Evolutionary conservation across 306 rosid species (phyloP).

Genomic region (Luffa aegyptiaca): DNA sequence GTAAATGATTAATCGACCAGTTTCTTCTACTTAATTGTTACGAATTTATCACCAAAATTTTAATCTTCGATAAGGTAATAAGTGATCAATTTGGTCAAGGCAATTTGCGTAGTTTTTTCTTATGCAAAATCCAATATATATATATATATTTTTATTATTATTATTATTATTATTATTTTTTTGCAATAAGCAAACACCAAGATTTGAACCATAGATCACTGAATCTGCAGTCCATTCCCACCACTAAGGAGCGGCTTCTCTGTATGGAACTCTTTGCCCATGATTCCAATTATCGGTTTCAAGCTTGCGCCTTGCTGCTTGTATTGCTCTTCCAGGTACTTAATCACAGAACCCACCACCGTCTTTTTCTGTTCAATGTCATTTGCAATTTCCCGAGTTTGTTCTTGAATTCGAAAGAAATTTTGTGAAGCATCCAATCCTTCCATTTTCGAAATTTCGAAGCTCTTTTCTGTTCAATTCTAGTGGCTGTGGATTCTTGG

Average conservation of each 20-base stretch:
- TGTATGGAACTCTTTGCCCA: background rate
- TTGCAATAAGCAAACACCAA: too few relatives aligned
- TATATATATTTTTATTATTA: too few relatives aligned
- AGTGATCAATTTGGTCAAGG: too few relatives aligned
- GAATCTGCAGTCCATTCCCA: background rate
- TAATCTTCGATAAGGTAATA: too few relatives aligned
- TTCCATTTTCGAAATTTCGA: background rate
- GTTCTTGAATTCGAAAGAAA: background rate
- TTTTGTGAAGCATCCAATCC: background rate
- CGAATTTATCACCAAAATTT: too few relatives aligned
- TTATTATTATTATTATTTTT: too few relatives aligned
- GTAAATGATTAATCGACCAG: too few relatives aligned
- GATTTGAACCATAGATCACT: too few relatives aligned
- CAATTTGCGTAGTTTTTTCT: too few relatives aligned
- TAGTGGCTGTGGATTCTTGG: background rate
- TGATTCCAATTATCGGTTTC: conserved; percentile 6
- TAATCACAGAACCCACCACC: background rate
- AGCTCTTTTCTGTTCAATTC: background rate
- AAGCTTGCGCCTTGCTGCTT: conserved; percentile 15
- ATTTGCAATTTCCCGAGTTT: background rate
- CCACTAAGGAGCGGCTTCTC: background rate
- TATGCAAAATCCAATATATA: too few relatives aligned
- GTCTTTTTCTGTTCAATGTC: background rate
- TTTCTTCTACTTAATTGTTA: too few relatives aligned
- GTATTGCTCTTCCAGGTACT: conserved; percentile 22